Evolutionary conservation across 148 eudicot genomes (phyloP).

Genomic region (Chenopodium album): DNA sequence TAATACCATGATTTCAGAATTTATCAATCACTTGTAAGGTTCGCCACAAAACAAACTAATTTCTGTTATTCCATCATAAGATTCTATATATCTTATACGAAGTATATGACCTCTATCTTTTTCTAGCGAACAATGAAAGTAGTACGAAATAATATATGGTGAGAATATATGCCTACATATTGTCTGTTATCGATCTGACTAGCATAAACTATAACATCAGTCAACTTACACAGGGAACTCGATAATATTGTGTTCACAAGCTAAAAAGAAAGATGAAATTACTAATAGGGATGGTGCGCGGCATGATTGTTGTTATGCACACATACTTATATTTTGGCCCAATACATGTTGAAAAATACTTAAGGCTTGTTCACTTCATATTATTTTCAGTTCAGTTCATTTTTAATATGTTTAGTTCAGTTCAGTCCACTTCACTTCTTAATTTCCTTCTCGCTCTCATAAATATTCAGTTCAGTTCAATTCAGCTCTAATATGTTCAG

Average conservation of each 20-base stretch:
- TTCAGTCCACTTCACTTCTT: no score
- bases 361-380: no score
- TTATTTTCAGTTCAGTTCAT: no score
- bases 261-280: not conserved
- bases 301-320: not conserved
- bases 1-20: not conserved
- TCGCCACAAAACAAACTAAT: slow-evolving; percentile 24
- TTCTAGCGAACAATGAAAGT: not conserved
- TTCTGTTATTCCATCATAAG: slow-evolving; percentile 19
- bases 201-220: not conserved
- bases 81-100: not conserved
- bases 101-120: not conserved
- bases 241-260: not conserved
- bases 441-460: no score
- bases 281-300: not conserved
- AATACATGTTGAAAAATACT: not conserved
- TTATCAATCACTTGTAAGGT: slow-evolving; percentile 22
- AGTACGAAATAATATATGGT: not conserved
- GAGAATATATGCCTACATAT: slow-evolving; percentile 6
- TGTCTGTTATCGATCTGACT: not conserved
- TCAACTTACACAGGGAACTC: slow-evolving; percentile 3
- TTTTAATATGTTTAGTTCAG: no score
- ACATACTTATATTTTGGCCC: not conserved
- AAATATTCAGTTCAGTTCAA: no score
- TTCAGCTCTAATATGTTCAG: no score